phyloP scores from a whole-genome alignment of 1,284 basidiomycete genomes.

The Trichosporon ovoides region DNA sequence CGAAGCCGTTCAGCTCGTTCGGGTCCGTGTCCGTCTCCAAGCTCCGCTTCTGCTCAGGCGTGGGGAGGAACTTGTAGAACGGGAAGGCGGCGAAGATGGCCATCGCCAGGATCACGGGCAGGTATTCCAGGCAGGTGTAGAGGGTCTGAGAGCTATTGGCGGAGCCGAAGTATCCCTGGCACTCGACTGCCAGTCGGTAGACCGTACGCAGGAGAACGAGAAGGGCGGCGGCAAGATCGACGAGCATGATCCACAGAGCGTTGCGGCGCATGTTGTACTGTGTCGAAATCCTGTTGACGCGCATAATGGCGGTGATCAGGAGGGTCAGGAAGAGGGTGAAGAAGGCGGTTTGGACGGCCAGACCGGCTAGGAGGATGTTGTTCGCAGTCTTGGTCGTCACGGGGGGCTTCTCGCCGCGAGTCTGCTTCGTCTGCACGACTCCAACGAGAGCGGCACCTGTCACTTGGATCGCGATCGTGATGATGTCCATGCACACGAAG shows the following conservation, averaged over 20 bases:
- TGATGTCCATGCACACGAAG: slow-evolving; percentile 46
- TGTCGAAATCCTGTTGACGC: not conserved
- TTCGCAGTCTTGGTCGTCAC: slow-evolving; percentile 44
- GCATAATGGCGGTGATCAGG: slow-evolving; percentile 8
- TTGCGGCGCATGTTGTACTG: not conserved
- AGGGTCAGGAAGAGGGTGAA: slow-evolving; percentile 13
- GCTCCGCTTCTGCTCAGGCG: not conserved
- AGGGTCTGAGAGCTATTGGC: slow-evolving; percentile 42
- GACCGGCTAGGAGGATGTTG: slow-evolving; percentile 49
- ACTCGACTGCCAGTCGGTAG: slow-evolving; percentile 50
- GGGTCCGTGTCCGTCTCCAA: not conserved
- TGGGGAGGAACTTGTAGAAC: slow-evolving; percentile 16
- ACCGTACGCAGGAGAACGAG: slow-evolving; percentile 44
- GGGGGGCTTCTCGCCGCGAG: slow-evolving; percentile 24
- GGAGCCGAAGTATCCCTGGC: slow-evolving; percentile 44
- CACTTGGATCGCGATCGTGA: slow-evolving; percentile 45
- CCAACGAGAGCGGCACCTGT: slow-evolving; percentile 50
- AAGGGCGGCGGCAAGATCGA: slow-evolving; percentile 10
- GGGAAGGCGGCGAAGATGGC: slow-evolving; percentile 33
- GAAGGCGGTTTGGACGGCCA: slow-evolving; percentile 38
- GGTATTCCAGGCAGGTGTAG: slow-evolving; percentile 46
- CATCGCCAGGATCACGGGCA: slow-evolving; percentile 47
- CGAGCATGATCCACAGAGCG: slow-evolving; percentile 4
- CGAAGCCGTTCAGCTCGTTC: not conserved
- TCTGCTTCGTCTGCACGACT: slow-evolving; percentile 39